Evolutionary conservation across 1,139 yeast species (phyloP).

Genomic region (Yamadazyma songkhlaensis): DNA sequence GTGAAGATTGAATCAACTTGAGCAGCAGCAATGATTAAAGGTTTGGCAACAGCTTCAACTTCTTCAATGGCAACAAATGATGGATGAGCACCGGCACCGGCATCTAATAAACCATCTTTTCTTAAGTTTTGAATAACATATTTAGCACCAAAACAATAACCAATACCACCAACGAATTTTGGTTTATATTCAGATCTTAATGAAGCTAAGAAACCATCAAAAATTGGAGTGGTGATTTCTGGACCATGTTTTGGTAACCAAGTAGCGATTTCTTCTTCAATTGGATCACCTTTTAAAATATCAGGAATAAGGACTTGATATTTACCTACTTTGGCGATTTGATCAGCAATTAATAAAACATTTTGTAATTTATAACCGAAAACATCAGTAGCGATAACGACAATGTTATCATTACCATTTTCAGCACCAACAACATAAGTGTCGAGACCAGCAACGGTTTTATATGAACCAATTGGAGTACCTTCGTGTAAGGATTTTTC

Average conservation of each 20-base stretch:
- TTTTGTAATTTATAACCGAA: conserved; percentile 61
- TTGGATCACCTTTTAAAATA: conserved; percentile 57
- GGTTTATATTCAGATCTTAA: conserved; percentile 47
- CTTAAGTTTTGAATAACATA: conserved; percentile 54
- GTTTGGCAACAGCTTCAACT: conserved; percentile 53
- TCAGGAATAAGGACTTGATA: conserved; percentile 75
- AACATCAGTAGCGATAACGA: conserved; percentile 69
- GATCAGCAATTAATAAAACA: conserved; percentile 64
- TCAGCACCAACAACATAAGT: conserved; percentile 57
- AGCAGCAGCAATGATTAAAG: conserved; percentile 70
- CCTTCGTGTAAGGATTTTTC: conserved; percentile 49
- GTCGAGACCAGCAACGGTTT: conserved; percentile 42
- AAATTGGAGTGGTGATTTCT: conserved; percentile 39
- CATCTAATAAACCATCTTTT: conserved; percentile 47
- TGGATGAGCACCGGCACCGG: conserved; percentile 80
- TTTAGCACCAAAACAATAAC: conserved; percentile 87
- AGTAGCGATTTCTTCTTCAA: conserved; percentile 20
- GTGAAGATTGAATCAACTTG: conserved; percentile 65
- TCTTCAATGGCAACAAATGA: conserved; percentile 66
- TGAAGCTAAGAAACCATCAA: conserved; percentile 40
- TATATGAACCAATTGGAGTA: conserved; percentile 41
- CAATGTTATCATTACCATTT: conserved; percentile 38
- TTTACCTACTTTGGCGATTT: conserved; percentile 54
- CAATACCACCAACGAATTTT: conserved; percentile 56
- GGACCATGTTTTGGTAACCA: conserved; percentile 60